Evolutionary conservation across 441 rosid species (phyloP).

Genomic region (Gossypium gossypioides): DNA sequence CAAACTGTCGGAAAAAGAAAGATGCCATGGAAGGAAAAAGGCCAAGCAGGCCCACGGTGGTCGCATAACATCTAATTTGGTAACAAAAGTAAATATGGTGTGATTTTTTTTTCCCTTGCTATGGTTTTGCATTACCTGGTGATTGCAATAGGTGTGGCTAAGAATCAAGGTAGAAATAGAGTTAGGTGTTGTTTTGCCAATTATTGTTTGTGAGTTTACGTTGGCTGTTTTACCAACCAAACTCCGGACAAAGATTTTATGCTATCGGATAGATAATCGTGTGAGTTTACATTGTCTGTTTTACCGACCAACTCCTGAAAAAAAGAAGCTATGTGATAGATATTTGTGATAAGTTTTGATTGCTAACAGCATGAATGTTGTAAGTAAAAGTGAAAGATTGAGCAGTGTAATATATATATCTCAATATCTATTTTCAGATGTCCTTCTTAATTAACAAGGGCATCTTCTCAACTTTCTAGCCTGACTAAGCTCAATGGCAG

Average conservation of each 20-base stretch:
- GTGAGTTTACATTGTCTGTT: neutral
- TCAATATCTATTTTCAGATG: neutral
- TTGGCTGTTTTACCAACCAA: slow-evolving; percentile 37
- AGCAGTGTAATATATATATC: neutral
- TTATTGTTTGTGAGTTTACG: slow-evolving; percentile 25
- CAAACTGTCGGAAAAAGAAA: slow-evolving; percentile 70
- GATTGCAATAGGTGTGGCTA: slow-evolving; percentile 28
- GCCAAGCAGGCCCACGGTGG: slow-evolving; percentile 44
- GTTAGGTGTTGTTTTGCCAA: slow-evolving; percentile 23
- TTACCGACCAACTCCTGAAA: neutral
- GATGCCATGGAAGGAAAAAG: slow-evolving; percentile 99
- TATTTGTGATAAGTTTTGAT: neutral
- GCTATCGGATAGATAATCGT: slow-evolving; percentile 27
- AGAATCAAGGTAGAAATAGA: slow-evolving; percentile 37
- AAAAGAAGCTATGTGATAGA: neutral
- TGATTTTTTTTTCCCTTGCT: slow-evolving; percentile 32
- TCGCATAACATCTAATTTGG: slow-evolving; percentile 27
- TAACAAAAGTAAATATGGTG: slow-evolving; percentile 37
- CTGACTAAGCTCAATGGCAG: neutral
- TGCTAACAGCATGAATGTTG: neutral
- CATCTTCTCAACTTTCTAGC: neutral
- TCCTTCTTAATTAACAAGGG: neutral
- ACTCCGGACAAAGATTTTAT: slow-evolving; percentile 18
- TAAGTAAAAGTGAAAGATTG: neutral
- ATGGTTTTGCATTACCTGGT: slow-evolving; percentile 21